A percentile compares a stretch with the other conserved stretches of the same genome.
These are phyloP conservation scores for Silybum marianum DNA, from an alignment of 129 eudicot genomes.

Conservation along the genomic window DNA sequence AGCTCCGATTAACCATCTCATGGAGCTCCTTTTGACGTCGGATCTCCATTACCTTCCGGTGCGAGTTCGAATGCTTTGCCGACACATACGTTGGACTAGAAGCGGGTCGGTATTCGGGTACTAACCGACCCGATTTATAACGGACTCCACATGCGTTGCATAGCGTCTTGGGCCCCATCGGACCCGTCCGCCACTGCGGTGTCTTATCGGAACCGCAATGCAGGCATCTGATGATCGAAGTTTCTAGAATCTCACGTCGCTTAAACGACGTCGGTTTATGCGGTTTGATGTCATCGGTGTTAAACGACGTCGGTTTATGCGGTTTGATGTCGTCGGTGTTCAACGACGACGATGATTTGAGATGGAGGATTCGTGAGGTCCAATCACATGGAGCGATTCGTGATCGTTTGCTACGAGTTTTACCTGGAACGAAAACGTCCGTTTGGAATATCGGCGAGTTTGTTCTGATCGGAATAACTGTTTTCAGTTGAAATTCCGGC, in stretches of 20 bases:
- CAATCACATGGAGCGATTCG: conserved; percentile 86
- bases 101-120: conserved; percentile 97
- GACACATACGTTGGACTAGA: conserved; percentile 88
- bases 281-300: not conserved
- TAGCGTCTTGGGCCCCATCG: conserved; percentile 86
- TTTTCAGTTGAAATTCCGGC: not conserved
- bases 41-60: conserved; percentile 88
- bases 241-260: not conserved
- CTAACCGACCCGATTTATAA: conserved; percentile 92
- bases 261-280: conserved; percentile 10
- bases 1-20: conserved; percentile 44
- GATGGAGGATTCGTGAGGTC: conserved; percentile 74
- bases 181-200: conserved; percentile 92
- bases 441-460: conserved; percentile 27
- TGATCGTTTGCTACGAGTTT: conserved; percentile 85
- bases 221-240: conserved; percentile 15
- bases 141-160: conserved; percentile 97
- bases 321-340: not conserved
- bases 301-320: not conserved
- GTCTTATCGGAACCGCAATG: conserved; percentile 42
- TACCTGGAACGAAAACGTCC: conserved; percentile 28
- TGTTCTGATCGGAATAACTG: not conserved
- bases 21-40: conserved; percentile 77
- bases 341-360: conserved; percentile 7
- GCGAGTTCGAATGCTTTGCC: conserved; percentile 90